Conservation (phyloP, 2,329 filamentous ascomycete genomes). For the Exutisphaerella laricina region DNA sequence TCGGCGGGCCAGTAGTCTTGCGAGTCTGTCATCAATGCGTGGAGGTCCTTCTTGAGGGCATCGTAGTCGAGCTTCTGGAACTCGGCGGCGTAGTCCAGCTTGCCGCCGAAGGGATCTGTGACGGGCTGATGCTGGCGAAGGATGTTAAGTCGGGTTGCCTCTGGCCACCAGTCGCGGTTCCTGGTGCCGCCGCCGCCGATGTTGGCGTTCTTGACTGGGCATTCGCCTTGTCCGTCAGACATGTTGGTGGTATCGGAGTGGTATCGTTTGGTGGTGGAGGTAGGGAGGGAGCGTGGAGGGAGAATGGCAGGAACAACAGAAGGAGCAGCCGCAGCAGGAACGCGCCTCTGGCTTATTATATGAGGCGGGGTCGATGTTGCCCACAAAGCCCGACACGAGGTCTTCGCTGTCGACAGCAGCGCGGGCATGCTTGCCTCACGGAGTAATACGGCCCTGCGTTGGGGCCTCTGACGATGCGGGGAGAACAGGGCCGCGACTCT, state of each 20-base stretch:
- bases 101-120: conserved; percentile 57
- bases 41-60: conserved; percentile 67
- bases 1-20: conserved; percentile 80
- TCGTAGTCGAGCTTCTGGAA: conserved; percentile 68
- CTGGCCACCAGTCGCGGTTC: conserved; percentile 71
- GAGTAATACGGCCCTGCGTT: conserved; percentile 1
- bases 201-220: conserved; percentile 29
- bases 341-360: not conserved
- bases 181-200: conserved; percentile 51
- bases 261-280: not conserved
- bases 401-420: too few species aligned
- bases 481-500: conserved; percentile 1
- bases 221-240: conserved; percentile 21
- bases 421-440: conserved; percentile 4
- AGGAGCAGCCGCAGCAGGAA: not conserved
- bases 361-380: not conserved
- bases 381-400: not conserved
- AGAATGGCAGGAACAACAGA: not conserved
- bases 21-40: conserved; percentile 68
- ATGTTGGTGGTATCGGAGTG: conserved; percentile 16
- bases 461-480: conserved; percentile 1
- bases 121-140: conserved; percentile 63
- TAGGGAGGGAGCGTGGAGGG: not conserved
- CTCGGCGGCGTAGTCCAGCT: conserved; percentile 65
- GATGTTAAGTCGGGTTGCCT: conserved; percentile 61